phyloP scores from a whole-genome alignment of 768 basidiomycete genomes.

The Mycena pura region DNA sequence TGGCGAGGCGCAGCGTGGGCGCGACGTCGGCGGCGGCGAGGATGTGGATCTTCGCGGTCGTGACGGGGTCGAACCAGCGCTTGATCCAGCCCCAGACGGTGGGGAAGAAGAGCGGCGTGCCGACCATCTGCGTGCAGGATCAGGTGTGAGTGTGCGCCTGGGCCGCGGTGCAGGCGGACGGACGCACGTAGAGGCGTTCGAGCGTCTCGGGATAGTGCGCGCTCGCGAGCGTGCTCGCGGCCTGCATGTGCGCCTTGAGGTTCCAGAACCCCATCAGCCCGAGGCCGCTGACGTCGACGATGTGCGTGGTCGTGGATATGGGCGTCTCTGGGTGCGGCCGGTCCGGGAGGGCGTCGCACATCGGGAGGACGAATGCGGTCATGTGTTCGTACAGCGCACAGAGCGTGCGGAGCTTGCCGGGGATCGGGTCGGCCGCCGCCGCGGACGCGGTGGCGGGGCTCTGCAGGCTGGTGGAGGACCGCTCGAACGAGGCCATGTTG shows the following conservation, averaged over 20 bases:
- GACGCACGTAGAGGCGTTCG: conserved; percentile 40
- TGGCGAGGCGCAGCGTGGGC: conserved; percentile 46
- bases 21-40: conserved; percentile 49
- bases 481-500: conserved; percentile 58
- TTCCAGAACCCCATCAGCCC: conserved; percentile 51
- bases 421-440: conserved; percentile 6
- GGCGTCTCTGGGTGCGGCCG: conserved; percentile 39
- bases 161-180: not conserved
- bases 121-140: conserved; percentile 46
- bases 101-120: conserved; percentile 66
- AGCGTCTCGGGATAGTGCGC: conserved; percentile 66
- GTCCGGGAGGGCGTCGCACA: conserved; percentile 51
- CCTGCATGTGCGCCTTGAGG: conserved; percentile 59
- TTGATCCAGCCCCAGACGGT: conserved; percentile 68
- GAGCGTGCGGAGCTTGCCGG: conserved; percentile 23
- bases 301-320: conserved; percentile 50
- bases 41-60: conserved; percentile 62
- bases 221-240: conserved; percentile 58
- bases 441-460: not conserved
- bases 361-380: conserved; percentile 53
- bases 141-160: not conserved
- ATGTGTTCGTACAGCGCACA: conserved; percentile 53
- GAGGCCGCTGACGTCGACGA: conserved; percentile 56
- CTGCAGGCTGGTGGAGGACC: conserved; percentile 19
- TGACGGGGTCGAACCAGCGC: conserved; percentile 63